Evolutionary conservation across 176 grass and related monocot genomes (phyloP).

Genomic region (Dactylis glomerata): DNA sequence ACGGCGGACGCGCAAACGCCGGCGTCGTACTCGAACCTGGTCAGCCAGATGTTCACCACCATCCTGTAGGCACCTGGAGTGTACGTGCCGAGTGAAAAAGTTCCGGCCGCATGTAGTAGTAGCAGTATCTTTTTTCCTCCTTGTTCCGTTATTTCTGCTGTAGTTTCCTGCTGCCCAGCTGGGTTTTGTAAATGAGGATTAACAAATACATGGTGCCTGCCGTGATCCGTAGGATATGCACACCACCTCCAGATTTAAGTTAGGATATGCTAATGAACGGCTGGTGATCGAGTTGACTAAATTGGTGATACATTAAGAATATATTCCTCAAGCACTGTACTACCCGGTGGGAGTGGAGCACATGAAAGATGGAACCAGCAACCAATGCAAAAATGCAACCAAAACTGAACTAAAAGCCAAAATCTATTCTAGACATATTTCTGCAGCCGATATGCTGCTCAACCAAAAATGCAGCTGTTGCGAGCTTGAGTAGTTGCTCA

Average conservation of each 20-base stretch:
- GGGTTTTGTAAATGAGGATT: conserved; percentile 44
- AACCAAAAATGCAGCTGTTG: not conserved
- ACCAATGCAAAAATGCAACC: not conserved
- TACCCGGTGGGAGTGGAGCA: not conserved
- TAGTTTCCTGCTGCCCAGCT: not conserved
- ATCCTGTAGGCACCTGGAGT: conserved; percentile 21
- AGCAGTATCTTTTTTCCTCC: not conserved
- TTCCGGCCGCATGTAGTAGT: conserved; percentile 1
- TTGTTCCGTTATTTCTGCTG: not conserved
- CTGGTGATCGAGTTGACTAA: conserved; percentile 32
- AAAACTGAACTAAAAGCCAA: not conserved
- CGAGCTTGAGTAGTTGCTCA: not conserved
- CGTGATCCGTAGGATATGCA: conserved; percentile 8
- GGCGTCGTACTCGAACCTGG: conserved; percentile 68
- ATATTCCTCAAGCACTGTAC: not conserved
- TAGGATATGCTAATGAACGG: not conserved
- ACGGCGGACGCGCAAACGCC: not conserved
- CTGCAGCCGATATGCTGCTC: not conserved
- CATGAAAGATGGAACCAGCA: not conserved
- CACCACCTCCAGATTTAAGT: not conserved
- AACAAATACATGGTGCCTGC: conserved; percentile 1
- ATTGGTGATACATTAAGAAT: not conserved
- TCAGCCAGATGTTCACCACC: conserved; percentile 69
- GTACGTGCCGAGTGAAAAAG: not conserved
- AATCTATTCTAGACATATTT: not conserved